These are phyloP conservation scores for Metarhizium sp. DNA, from an alignment of 2,329 filamentous ascomycete species.

Conservation along the genomic window DNA sequence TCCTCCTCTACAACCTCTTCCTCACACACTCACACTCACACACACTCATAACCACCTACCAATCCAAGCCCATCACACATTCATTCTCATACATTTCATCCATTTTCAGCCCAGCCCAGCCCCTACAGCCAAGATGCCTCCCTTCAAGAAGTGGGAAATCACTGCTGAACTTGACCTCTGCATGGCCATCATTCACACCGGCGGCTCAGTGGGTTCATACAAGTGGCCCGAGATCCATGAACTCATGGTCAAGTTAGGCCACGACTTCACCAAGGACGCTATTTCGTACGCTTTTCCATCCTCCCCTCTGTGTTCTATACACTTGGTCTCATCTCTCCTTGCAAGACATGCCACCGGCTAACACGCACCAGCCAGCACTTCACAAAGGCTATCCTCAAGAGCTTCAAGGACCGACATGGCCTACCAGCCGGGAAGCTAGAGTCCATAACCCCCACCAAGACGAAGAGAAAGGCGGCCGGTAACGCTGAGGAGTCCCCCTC, in stretches of 20 bases:
- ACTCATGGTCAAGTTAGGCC: conserved; percentile 23
- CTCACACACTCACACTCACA: too few relatives aligned
- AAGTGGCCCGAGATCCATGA: conserved; percentile 24
- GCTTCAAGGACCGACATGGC: conserved; percentile 22
- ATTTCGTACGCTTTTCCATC: conserved; percentile 18
- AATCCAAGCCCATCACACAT: too few relatives aligned
- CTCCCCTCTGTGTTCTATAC: too few relatives aligned
- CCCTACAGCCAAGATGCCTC: conserved; percentile 7
- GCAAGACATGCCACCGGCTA: too few relatives aligned
- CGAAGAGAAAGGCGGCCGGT: neutral
- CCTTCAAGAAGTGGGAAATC: conserved; percentile 27
- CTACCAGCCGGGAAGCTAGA: conserved; percentile 1
- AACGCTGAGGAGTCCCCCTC: neutral
- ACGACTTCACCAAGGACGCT: conserved; percentile 28
- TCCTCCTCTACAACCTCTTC: too few relatives aligned
- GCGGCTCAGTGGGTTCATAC: conserved; percentile 13
- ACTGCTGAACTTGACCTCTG: conserved; percentile 29
- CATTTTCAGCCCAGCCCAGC: too few relatives aligned
- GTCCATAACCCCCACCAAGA: conserved; percentile 9
- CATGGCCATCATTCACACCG: conserved; percentile 22
- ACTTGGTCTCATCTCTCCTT: too few relatives aligned
- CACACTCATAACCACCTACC: too few relatives aligned
- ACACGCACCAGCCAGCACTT: conserved; percentile 25
- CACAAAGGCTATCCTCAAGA: conserved; percentile 26
- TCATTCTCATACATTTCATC: too few relatives aligned